A percentile compares a stretch with the other conserved stretches of the same genome.
Conservation (phyloP, 2,329 filamentous ascomycete genomes). For the Aspergillus brunneoviolaceus region DNA sequence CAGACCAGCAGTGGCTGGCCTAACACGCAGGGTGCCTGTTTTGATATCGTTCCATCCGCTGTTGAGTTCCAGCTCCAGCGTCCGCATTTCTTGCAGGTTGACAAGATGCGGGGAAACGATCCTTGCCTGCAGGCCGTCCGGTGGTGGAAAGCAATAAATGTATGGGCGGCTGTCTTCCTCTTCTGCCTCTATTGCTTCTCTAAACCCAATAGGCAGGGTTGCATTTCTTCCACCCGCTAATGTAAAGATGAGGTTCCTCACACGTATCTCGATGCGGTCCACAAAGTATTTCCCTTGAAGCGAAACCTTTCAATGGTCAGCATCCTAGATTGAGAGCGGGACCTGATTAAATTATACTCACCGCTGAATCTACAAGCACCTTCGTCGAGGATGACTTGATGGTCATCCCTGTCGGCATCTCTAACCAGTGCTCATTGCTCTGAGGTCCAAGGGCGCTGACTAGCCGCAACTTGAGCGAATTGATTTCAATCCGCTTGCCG, state of each 20-base stretch:
- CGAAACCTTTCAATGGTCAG: constrained; percentile 29
- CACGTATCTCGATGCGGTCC: constrained; percentile 65
- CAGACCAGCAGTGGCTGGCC: constrained; percentile 60
- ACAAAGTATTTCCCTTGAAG: constrained; percentile 70
- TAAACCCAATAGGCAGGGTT: constrained; percentile 36
- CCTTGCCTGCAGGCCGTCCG: constrained; percentile 66
- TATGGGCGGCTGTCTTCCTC: constrained; percentile 56
- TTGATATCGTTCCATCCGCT: constrained; percentile 71
- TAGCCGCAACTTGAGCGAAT: constrained; percentile 65
- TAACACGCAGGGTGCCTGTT: constrained; percentile 52
- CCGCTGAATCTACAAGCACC: constrained; percentile 51
- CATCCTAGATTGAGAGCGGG: neutral
- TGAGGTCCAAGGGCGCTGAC: constrained; percentile 50
- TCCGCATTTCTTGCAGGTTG: constrained; percentile 75
- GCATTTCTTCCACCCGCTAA: constrained; percentile 30
- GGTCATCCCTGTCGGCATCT: constrained; percentile 46
- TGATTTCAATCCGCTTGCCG: constrained; percentile 66
- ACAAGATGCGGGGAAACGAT: constrained; percentile 68
- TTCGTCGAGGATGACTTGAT: constrained; percentile 58
- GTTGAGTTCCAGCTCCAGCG: constrained; percentile 69
- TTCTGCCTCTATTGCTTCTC: constrained; percentile 32
- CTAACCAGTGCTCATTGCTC: constrained; percentile 66
- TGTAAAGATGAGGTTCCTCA: constrained; percentile 42
- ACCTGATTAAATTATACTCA: constrained; percentile 33
- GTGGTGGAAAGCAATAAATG: constrained; percentile 71